These are phyloP conservation scores for Arxiozyma slooffiae DNA, from an alignment of 1,139 yeast species.

Conservation along the genomic window DNA sequence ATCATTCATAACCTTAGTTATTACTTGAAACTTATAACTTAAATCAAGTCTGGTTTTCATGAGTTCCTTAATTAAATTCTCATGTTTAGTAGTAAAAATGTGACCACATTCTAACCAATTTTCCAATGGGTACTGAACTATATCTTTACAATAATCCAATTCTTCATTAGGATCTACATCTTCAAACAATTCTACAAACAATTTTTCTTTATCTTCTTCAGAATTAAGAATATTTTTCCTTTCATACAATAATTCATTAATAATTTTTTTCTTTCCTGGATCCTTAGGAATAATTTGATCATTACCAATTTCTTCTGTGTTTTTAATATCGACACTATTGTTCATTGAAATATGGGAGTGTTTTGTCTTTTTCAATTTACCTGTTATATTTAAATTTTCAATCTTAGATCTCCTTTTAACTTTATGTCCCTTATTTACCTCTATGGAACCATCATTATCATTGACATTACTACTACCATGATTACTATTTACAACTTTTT, in stretches of 20 bases:
- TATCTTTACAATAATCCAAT: constrained; percentile 21
- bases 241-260: not conserved
- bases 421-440: not conserved
- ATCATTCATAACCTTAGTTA: constrained; percentile 32
- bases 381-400: not conserved
- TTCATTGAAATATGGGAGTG: not conserved
- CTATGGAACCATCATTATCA: not conserved
- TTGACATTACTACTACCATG: not conserved
- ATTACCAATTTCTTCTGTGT: not conserved
- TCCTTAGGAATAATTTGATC: not conserved
- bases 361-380: not conserved
- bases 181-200: constrained; percentile 5
- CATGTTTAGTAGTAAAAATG: constrained; percentile 28
- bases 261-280: constrained; percentile 1
- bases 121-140: constrained; percentile 26
- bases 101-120: constrained; percentile 35
- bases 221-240: not conserved
- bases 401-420: not conserved
- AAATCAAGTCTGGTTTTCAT: constrained; percentile 34
- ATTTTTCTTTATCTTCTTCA: not conserved
- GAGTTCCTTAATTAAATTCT: constrained; percentile 29
- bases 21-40: constrained; percentile 31
- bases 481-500: not conserved
- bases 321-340: not conserved
- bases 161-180: constrained; percentile 16